These are phyloP conservation scores for Aspergillus biplanus DNA, from an alignment of 495 filamentous ascomycete genomes.

Conservation along the genomic window DNA sequence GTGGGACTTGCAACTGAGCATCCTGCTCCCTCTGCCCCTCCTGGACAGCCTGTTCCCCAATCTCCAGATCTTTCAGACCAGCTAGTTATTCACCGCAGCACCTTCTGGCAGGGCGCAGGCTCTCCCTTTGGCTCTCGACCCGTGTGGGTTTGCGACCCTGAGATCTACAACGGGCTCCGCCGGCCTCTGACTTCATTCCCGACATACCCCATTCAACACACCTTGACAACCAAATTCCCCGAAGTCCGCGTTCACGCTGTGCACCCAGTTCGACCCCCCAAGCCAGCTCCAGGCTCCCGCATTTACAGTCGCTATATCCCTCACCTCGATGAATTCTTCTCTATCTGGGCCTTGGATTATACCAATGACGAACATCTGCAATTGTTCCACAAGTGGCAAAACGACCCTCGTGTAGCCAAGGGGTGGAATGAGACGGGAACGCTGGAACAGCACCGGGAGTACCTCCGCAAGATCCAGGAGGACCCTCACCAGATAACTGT, in stretches of 20 bases:
- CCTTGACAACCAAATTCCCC: slow-evolving; percentile 27
- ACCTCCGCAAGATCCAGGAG: slow-evolving; percentile 56
- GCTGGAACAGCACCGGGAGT: slow-evolving; percentile 63
- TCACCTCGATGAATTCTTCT: slow-evolving; percentile 64
- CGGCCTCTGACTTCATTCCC: slow-evolving; percentile 26
- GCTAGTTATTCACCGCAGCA: slow-evolving; percentile 29
- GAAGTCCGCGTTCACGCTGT: slow-evolving; percentile 24
- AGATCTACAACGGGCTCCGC: slow-evolving; percentile 22
- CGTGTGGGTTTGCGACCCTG: slow-evolving; percentile 26
- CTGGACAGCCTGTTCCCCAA: slow-evolving; percentile 22
- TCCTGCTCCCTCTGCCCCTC: slow-evolving; percentile 30
- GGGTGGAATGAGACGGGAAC: slow-evolving; percentile 72
- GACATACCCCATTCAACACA: slow-evolving; percentile 23
- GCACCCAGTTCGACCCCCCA: slow-evolving; percentile 46
- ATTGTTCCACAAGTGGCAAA: slow-evolving; percentile 70
- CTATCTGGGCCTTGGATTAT: slow-evolving; percentile 61
- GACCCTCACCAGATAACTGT: slow-evolving; percentile 62
- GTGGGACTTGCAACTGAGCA: slow-evolving; percentile 27
- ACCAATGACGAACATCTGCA: slow-evolving; percentile 53
- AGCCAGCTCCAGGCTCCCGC: slow-evolving; percentile 58
- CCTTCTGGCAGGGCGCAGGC: slow-evolving; percentile 31
- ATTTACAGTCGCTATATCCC: slow-evolving; percentile 69
- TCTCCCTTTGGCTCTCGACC: slow-evolving; percentile 28
- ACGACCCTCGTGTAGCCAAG: slow-evolving; percentile 69
- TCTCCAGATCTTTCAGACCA: slow-evolving; percentile 18